Percentiles rank a stretch among this genome's conserved stretches.
Evolutionary conservation across 2,329 filamentous ascomycete genomes (phyloP).

Genomic region (Penicillium sp.): DNA sequence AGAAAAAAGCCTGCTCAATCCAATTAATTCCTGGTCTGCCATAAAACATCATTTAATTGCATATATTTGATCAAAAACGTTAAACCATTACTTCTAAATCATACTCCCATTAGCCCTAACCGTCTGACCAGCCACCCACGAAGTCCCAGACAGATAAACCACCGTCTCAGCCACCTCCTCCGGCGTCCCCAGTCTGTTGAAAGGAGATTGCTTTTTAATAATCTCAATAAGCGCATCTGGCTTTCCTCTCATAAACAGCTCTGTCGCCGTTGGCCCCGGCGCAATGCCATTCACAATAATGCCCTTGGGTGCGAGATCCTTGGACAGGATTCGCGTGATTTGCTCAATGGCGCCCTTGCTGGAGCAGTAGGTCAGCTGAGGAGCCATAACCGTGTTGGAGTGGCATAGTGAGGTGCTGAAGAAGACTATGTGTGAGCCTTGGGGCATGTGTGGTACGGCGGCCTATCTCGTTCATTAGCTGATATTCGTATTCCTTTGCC

Average conservation of each 20-base stretch:
- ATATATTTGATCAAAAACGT: neutral
- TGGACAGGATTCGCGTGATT: conserved; percentile 53
- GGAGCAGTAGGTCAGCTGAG: conserved; percentile 51
- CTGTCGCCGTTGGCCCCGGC: conserved; percentile 54
- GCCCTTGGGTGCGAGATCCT: conserved; percentile 51
- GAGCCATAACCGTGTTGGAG: conserved; percentile 38
- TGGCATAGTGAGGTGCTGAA: conserved; percentile 45
- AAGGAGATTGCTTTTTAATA: conserved; percentile 17
- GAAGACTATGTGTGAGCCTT: conserved; percentile 50
- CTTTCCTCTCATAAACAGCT: conserved; percentile 53
- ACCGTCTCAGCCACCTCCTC: conserved; percentile 44
- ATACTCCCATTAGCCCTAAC: conserved; percentile 43
- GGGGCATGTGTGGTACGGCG: conserved; percentile 49
- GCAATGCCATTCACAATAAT: conserved; percentile 52
- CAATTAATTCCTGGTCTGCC: too few relatives aligned
- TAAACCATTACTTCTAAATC: neutral
- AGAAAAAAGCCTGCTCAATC: too few relatives aligned
- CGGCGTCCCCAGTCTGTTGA: conserved; percentile 23
- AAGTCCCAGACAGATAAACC: conserved; percentile 35
- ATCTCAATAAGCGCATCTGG: conserved; percentile 31
- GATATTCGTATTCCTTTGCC: neutral
- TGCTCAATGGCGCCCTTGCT: conserved; percentile 61
- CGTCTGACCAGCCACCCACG: conserved; percentile 49
- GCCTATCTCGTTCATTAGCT: conserved; percentile 33
- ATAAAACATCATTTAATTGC: too few relatives aligned